These are phyloP conservation scores for Paramyrothecium roridum DNA, from an alignment of 2,329 filamentous ascomycete species.

Conservation along the genomic window DNA sequence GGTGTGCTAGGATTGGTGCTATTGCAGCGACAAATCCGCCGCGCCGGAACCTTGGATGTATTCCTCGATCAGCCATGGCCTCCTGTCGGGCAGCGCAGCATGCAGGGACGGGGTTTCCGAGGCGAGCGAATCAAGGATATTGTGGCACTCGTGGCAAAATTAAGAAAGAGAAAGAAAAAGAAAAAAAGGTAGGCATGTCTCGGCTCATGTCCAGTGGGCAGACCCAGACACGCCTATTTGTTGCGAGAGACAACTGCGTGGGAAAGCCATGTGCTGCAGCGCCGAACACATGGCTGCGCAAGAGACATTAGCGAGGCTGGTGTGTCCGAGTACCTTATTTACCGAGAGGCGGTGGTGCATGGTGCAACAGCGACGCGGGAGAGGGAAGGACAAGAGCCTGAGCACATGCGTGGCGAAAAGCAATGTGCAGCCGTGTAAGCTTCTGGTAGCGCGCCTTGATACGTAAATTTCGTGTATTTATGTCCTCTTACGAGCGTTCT, in stretches of 20 bases:
- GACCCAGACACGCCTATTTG: background rate
- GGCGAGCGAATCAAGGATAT: background rate
- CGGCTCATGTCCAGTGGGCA: background rate
- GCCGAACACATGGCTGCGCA: background rate
- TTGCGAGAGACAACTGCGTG: background rate
- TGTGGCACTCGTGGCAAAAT: background rate
- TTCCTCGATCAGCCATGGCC: too few relatives aligned
- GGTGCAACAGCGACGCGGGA: background rate
- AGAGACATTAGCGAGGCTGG: background rate
- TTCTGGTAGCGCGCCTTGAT: too few relatives aligned
- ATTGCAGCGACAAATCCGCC: too few relatives aligned
- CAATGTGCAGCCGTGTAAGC: too few relatives aligned
- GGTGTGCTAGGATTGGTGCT: too few relatives aligned
- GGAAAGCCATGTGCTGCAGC: background rate
- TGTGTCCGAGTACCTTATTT: background rate
- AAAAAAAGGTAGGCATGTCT: background rate
- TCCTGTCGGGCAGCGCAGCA: too few relatives aligned
- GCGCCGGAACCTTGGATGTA: too few relatives aligned
- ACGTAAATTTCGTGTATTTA: too few relatives aligned
- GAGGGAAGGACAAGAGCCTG: background rate
- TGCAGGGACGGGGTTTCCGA: background rate
- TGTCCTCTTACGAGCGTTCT: too few relatives aligned
- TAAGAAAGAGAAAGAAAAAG: too few relatives aligned
- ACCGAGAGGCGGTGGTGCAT: background rate
- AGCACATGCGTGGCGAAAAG: too few relatives aligned